Percentiles rank a stretch among this genome's conserved stretches.
phyloP scores from a whole-genome alignment of 345 rosid genomes.

The Conringia planisiliqua region DNA sequence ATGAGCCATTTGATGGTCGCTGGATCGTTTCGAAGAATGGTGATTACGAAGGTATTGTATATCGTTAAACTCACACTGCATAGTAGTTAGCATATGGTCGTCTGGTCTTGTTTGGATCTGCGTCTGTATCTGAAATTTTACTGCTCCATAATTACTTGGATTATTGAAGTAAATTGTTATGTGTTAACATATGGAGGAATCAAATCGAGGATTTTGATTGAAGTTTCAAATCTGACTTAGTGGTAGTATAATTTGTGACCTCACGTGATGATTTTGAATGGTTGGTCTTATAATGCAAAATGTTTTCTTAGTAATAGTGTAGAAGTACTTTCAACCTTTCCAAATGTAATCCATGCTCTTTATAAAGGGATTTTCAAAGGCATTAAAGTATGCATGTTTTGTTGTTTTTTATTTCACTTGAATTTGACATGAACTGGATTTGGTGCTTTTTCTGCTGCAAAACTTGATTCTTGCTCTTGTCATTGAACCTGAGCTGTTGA shows the following conservation, averaged over 20 bases:
- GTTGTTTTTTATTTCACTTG: not conserved
- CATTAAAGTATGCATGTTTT: not conserved
- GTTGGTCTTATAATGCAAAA: not conserved
- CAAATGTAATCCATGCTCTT: not conserved
- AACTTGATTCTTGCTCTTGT: not conserved
- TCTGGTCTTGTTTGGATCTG: not conserved
- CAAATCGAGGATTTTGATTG: not conserved
- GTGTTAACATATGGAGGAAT: not conserved
- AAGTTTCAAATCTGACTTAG: not conserved
- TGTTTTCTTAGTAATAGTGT: not conserved
- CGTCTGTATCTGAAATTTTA: not conserved
- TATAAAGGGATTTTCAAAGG: not conserved
- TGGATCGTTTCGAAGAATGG: conserved; percentile 70
- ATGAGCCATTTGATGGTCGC: conserved; percentile 66
- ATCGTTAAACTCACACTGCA: not conserved
- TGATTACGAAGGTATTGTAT: conserved; percentile 53
- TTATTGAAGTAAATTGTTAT: not conserved
- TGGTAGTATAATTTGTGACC: not conserved
- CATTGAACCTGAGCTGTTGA: not conserved
- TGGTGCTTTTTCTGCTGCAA: not conserved
- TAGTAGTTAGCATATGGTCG: not conserved
- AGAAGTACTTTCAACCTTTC: not conserved
- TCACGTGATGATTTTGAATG: not conserved
- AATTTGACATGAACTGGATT: not conserved
- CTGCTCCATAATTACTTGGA: not conserved